Percentiles rank a stretch among this genome's conserved stretches.
These are phyloP conservation scores for Tephrocybe sp. DNA, from an alignment of 768 basidiomycete species.

Conservation along the genomic window DNA sequence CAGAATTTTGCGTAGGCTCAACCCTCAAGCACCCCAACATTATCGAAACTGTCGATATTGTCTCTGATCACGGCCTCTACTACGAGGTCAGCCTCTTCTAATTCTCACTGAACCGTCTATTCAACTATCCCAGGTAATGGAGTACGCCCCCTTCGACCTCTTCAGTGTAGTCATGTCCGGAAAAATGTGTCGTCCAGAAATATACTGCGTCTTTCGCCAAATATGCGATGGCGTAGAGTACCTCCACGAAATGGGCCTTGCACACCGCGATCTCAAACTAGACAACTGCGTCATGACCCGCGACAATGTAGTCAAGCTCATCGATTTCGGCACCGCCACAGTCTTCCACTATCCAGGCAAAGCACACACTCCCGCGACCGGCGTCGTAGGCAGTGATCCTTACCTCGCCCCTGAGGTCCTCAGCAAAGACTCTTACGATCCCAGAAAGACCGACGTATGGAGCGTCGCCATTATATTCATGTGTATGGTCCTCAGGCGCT, in stretches of 20 bases:
- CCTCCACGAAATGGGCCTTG: slow-evolving; percentile 95
- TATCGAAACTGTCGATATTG: slow-evolving; percentile 98
- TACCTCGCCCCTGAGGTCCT: slow-evolving; percentile 98
- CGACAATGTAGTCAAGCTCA: slow-evolving; percentile 94
- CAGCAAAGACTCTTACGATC: slow-evolving; percentile 79
- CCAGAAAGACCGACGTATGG: slow-evolving; percentile 98
- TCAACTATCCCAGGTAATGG: slow-evolving; percentile 81
- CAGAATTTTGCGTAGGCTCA: slow-evolving; percentile 97
- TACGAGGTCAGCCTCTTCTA: slow-evolving; percentile 75
- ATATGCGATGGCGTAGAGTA: slow-evolving; percentile 98
- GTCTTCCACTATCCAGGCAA: slow-evolving; percentile 99
- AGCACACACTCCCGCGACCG: slow-evolving; percentile 73
- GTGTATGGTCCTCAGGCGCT: slow-evolving; percentile 96
- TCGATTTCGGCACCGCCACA: slow-evolving; percentile 99
- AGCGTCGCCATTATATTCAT: slow-evolving; percentile 97
- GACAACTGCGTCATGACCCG: slow-evolving; percentile 99
- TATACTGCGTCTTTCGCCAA: slow-evolving; percentile 98
- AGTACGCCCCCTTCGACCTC: slow-evolving; percentile 97
- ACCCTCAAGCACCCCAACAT: slow-evolving; percentile 94
- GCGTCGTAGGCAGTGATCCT: slow-evolving; percentile 95
- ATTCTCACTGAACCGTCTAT: slow-evolving; percentile 9
- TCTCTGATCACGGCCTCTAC: slow-evolving; percentile 95
- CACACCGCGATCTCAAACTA: slow-evolving; percentile 97
- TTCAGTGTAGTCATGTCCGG: slow-evolving; percentile 99
- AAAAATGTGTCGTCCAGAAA: slow-evolving; percentile 97